These are phyloP conservation scores for Cucurbita maxima DNA, from an alignment of 306 rosid genomes.

Conservation along the genomic window DNA sequence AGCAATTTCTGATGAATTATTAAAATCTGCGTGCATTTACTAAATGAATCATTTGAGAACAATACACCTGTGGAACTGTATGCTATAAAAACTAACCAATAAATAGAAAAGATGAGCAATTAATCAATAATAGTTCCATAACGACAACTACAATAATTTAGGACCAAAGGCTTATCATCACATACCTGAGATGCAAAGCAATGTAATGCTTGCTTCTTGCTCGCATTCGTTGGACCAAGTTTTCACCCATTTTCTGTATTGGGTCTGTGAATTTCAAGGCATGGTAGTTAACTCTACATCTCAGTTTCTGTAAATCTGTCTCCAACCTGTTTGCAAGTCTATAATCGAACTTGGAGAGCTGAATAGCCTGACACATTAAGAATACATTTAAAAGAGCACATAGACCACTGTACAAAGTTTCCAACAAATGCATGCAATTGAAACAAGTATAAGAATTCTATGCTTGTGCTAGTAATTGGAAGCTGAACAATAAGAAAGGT, in stretches of 20 bases:
- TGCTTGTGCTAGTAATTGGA: too few relatives aligned
- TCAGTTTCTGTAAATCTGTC: slow-evolving; percentile 77
- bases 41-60: neutral
- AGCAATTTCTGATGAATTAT: neutral
- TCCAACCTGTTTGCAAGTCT: slow-evolving; percentile 89
- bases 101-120: neutral
- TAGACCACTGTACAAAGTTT: neutral
- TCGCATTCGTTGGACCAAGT: slow-evolving; percentile 64
- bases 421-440: neutral
- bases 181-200: slow-evolving; percentile 81
- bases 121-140: neutral
- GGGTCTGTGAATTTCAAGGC: slow-evolving; percentile 67
- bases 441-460: too few relatives aligned
- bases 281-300: slow-evolving; percentile 95
- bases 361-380: slow-evolving; percentile 63
- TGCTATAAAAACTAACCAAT: neutral
- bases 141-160: neutral
- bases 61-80: neutral
- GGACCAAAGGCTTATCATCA: slow-evolving; percentile 11
- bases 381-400: slow-evolving; percentile 3
- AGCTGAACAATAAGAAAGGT: too few relatives aligned
- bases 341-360: slow-evolving; percentile 91
- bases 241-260: slow-evolving; percentile 63
- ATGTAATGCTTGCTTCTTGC: slow-evolving; percentile 71
- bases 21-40: neutral